A percentile compares a stretch with the other conserved stretches of the same genome.
Evolutionary conservation across 768 basidiomycete genomes (phyloP).

Genomic region (Tricholoma furcatifolium): DNA sequence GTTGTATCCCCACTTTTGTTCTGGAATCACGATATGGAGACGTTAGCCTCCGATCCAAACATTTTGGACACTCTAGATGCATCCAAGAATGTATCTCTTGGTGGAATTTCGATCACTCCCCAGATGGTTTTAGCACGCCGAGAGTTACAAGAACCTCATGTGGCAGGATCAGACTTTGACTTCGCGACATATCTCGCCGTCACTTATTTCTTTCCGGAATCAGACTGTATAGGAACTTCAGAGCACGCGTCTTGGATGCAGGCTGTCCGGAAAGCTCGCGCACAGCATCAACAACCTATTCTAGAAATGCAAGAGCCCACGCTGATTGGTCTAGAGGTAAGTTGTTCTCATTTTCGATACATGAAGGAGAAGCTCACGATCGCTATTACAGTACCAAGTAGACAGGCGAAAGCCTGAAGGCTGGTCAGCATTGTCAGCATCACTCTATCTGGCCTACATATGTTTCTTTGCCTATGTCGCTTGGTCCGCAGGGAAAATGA

Average conservation of each 20-base stretch:
- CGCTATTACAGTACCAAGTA: constrained; percentile 48
- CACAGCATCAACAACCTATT: constrained; percentile 29
- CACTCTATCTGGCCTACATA: constrained; percentile 75
- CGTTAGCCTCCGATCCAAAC: constrained; percentile 51
- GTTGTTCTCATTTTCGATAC: neutral
- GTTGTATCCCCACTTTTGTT: constrained; percentile 73
- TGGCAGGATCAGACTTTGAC: constrained; percentile 49
- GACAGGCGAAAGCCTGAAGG: constrained; percentile 43
- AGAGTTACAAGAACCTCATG: constrained; percentile 51
- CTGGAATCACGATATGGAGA: constrained; percentile 64
- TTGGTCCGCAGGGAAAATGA: constrained; percentile 73
- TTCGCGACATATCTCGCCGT: constrained; percentile 71
- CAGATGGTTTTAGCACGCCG: constrained; percentile 79
- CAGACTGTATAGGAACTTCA: constrained; percentile 59
- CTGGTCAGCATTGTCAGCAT: constrained; percentile 63
- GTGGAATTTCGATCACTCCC: constrained; percentile 64
- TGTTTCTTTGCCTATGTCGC: constrained; percentile 75
- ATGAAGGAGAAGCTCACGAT: neutral
- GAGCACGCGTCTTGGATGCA: constrained; percentile 69
- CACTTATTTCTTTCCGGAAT: constrained; percentile 81
- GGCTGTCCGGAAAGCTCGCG: constrained; percentile 41
- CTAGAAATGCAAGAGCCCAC: constrained; percentile 34
- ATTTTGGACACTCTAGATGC: constrained; percentile 58
- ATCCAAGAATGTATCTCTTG: constrained; percentile 53
- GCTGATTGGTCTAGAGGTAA: constrained; percentile 47